Percentiles rank a stretch among this genome's conserved stretches.
Evolutionary conservation across 345 rosid genomes (phyloP).

Genomic region (Aurinia saxatilis): DNA sequence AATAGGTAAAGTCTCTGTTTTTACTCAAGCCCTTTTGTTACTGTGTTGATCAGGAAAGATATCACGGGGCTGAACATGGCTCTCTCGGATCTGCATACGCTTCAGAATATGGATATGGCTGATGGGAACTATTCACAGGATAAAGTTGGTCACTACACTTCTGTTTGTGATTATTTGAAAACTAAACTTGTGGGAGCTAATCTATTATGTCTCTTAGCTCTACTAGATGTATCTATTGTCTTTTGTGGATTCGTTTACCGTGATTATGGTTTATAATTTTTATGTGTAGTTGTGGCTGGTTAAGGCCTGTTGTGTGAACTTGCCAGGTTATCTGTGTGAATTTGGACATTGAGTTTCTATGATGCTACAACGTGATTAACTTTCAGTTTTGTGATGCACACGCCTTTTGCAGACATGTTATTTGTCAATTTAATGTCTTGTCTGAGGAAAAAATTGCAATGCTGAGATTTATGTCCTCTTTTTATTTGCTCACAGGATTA

Average conservation of each 20-base stretch:
- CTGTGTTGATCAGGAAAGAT: slow-evolving; percentile 75
- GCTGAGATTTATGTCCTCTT: neutral
- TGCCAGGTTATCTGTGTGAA: neutral
- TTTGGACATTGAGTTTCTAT: neutral
- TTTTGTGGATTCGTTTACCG: neutral
- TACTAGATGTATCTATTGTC: too few species aligned
- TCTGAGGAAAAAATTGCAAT: neutral
- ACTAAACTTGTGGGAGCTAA: slow-evolving; percentile 73
- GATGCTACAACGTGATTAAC: neutral
- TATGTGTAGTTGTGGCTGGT: neutral
- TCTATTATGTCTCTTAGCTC: neutral
- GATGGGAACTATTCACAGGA: slow-evolving; percentile 71
- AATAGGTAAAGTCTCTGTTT: too few species aligned
- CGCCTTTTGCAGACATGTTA: neutral
- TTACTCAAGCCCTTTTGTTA: too few species aligned
- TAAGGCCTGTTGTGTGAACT: neutral
- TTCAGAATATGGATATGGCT: slow-evolving; percentile 72
- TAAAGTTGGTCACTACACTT: slow-evolving; percentile 61
- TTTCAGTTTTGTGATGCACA: neutral
- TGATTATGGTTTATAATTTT: neutral
- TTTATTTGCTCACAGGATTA: slow-evolving; percentile 26
- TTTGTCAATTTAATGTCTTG: neutral
- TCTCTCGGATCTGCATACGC: slow-evolving; percentile 66
- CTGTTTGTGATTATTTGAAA: slow-evolving; percentile 81
- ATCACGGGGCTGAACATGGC: slow-evolving; percentile 66